These are phyloP conservation scores for Aaosphaeria pasadenensis DNA, from an alignment of 2,329 filamentous ascomycete genomes.

Conservation along the genomic window DNA sequence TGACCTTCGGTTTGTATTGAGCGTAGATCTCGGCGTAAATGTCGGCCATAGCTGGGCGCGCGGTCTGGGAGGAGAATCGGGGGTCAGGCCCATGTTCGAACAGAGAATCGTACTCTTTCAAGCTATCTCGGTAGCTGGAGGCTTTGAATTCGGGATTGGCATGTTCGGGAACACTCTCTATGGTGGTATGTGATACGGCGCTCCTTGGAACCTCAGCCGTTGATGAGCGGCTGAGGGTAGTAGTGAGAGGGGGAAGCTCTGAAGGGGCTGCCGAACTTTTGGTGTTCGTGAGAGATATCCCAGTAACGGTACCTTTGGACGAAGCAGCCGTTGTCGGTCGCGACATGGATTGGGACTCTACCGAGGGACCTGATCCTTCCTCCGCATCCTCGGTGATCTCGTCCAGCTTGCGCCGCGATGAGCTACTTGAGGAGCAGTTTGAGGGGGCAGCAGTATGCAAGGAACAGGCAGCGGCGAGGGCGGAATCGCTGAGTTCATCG, in stretches of 20 bases:
- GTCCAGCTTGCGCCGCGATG: conserved; percentile 73
- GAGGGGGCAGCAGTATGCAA: conserved; percentile 85
- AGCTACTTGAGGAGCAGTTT: conserved; percentile 79
- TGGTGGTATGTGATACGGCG: conserved; percentile 19
- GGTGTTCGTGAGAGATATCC: conserved; percentile 1
- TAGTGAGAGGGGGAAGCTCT: conserved; percentile 1
- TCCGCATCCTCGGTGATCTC: conserved; percentile 94
- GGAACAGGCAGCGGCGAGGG: conserved; percentile 83
- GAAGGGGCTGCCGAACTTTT: conserved; percentile 1
- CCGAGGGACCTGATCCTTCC: conserved; percentile 52
- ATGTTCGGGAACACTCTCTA: conserved; percentile 18
- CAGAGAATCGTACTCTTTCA: conserved; percentile 32
- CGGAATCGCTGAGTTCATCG: conserved; percentile 81
- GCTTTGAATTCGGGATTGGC: conserved; percentile 2
- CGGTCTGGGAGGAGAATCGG: conserved; percentile 41
- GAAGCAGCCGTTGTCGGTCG: conserved; percentile 21
- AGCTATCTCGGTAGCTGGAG: conserved; percentile 18
- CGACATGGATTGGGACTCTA: conserved; percentile 11
- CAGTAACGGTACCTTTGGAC: conserved; percentile 20
- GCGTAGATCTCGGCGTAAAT: conserved; percentile 48
- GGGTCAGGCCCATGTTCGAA: conserved; percentile 41
- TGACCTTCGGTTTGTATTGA: conserved; percentile 73
- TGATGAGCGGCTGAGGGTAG: background rate
- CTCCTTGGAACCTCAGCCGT: conserved; percentile 2
- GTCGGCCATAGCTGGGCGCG: conserved; percentile 38